Evolutionary conservation across 2,329 filamentous ascomycete genomes (phyloP).

Genomic region (Zelopaecilomyces penicillatus): DNA sequence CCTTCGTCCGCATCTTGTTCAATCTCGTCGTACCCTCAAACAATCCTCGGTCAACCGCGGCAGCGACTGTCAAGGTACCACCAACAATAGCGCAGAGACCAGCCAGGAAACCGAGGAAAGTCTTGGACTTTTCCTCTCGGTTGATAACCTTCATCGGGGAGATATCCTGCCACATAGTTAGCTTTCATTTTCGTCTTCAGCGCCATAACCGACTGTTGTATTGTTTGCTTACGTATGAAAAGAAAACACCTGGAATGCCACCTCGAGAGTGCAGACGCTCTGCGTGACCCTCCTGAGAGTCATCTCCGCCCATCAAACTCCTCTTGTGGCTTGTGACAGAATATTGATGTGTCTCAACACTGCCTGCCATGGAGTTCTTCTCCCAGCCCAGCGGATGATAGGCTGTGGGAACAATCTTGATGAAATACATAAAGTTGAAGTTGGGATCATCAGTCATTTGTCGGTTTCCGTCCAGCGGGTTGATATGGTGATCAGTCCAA

Average conservation of each 20-base stretch:
- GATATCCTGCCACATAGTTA: constrained; percentile 59
- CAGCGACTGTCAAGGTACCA: constrained; percentile 90
- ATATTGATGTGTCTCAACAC: constrained; percentile 96
- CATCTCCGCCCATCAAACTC: constrained; percentile 74
- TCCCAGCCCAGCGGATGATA: constrained; percentile 91
- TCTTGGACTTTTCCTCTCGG: constrained; percentile 81
- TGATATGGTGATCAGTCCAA: constrained; percentile 87
- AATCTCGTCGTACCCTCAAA: constrained; percentile 81
- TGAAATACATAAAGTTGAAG: constrained; percentile 98
- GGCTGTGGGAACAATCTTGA: constrained; percentile 95
- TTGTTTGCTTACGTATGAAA: constrained; percentile 71
- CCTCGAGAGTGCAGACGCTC: constrained; percentile 83
- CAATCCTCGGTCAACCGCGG: constrained; percentile 80
- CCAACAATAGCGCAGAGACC: constrained; percentile 92
- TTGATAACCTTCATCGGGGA: constrained; percentile 99
- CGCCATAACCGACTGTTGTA: not conserved
- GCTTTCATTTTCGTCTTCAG: not conserved
- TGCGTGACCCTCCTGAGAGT: constrained; percentile 79
- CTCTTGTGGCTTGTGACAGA: constrained; percentile 95
- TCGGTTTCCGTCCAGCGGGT: constrained; percentile 74
- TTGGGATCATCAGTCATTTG: constrained; percentile 74
- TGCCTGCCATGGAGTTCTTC: constrained; percentile 59
- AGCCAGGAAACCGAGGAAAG: constrained; percentile 84
- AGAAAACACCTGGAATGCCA: constrained; percentile 96
- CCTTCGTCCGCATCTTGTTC: constrained; percentile 73